These are phyloP conservation scores for Triticum dicoccoides DNA, from an alignment of 176 grass and related monocot species.

Conservation along the genomic window DNA sequence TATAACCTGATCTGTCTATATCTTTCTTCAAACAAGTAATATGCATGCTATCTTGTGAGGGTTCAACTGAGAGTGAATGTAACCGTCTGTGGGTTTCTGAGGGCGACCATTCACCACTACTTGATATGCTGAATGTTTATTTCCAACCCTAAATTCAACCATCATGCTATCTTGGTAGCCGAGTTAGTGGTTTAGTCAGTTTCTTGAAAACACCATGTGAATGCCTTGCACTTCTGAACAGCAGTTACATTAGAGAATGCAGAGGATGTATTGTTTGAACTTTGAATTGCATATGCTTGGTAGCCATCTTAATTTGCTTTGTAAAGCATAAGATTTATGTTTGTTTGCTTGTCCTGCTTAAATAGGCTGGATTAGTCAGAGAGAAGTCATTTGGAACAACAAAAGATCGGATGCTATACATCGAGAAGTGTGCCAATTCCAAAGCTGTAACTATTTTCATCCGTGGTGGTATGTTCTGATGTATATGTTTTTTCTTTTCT, in stretches of 20 bases:
- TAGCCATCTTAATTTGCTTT: not conserved
- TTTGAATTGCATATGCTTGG: not conserved
- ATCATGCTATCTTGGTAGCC: not conserved
- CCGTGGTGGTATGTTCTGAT: slow-evolving; percentile 73
- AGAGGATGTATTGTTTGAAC: not conserved
- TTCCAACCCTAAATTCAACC: not conserved
- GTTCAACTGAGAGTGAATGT: not conserved
- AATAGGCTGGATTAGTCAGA: slow-evolving; percentile 93
- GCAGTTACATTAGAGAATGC: not conserved
- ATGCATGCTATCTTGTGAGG: not conserved
- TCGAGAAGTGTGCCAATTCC: slow-evolving; percentile 90
- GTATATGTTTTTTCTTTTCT: not conserved
- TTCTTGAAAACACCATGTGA: not conserved
- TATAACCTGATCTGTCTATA: slow-evolving; percentile 5
- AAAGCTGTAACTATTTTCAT: slow-evolving; percentile 97
- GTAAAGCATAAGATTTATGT: not conserved
- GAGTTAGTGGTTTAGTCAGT: not conserved
- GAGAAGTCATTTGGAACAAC: slow-evolving; percentile 97
- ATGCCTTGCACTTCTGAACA: not conserved
- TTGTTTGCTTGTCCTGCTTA: slow-evolving; percentile 14
- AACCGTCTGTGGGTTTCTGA: not conserved
- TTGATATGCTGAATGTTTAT: not conserved
- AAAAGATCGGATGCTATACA: slow-evolving; percentile 92
- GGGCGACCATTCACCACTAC: not conserved
- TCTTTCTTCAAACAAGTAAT: not conserved